These are phyloP conservation scores for Luffa acutangula DNA, from an alignment of 306 rosid species.

Conservation along the genomic window DNA sequence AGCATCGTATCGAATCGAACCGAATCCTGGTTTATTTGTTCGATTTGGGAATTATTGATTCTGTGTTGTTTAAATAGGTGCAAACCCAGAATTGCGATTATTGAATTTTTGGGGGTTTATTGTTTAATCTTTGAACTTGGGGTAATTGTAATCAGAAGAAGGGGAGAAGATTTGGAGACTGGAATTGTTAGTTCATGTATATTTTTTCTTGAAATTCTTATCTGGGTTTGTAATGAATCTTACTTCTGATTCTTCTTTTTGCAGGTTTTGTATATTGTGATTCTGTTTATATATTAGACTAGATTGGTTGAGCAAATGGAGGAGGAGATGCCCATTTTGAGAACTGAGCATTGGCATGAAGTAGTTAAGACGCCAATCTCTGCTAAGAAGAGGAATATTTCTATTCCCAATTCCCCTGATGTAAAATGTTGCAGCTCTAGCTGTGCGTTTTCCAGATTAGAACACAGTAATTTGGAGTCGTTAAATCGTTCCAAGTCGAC, in stretches of 20 bases:
- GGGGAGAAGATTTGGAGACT: not conserved
- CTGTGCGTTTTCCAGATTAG: constrained; percentile 48
- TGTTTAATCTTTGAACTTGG: not conserved
- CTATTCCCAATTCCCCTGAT: constrained; percentile 16
- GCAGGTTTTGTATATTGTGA: not conserved
- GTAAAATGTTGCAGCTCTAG: constrained; percentile 26
- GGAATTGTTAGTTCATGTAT: not conserved
- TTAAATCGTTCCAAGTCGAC: constrained; percentile 45
- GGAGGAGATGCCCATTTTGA: constrained; percentile 26
- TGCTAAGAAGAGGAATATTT: constrained; percentile 19
- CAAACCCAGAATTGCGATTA: not conserved
- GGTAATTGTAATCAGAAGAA: not conserved
- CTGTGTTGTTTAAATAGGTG: not conserved
- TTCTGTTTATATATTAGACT: not conserved
- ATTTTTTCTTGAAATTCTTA: not conserved
- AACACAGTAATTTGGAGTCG: constrained; percentile 34
- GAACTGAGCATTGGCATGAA: constrained; percentile 24
- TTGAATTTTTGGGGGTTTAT: not conserved
- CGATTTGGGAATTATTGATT: not conserved
- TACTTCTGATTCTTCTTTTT: not conserved
- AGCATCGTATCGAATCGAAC: not conserved
- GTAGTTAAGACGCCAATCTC: constrained; percentile 30
- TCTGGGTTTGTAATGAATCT: not conserved
- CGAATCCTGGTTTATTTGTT: not conserved
- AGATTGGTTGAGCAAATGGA: constrained; percentile 29